phyloP scores from a whole-genome alignment of 371 early-diverging fungal genomes.

The Mortierella sp. region DNA sequence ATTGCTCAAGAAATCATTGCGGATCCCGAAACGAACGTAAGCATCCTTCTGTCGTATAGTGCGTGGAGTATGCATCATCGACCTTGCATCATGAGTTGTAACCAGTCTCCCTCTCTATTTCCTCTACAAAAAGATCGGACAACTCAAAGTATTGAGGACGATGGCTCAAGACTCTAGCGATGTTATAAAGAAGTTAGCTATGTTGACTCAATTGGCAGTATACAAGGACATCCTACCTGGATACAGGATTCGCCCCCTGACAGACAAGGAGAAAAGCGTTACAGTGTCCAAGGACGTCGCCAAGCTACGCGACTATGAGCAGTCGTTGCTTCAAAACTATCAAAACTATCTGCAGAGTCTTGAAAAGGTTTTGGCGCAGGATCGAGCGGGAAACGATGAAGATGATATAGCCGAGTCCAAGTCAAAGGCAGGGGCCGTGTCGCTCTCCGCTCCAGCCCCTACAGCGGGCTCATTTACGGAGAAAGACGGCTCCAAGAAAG shows the following conservation, averaged over 20 bases:
- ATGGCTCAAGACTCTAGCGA: conserved; percentile 67
- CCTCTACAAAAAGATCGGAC: conserved; percentile 56
- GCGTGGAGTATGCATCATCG: too few relatives aligned
- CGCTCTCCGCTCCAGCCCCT: conserved; percentile 53
- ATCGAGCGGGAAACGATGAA: conserved; percentile 44
- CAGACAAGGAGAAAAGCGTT: conserved; percentile 78
- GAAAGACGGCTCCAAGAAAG: conserved; percentile 43
- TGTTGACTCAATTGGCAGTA: conserved; percentile 89
- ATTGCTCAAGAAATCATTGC: conserved; percentile 79
- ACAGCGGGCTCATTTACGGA: conserved; percentile 19
- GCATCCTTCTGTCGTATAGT: background rate
- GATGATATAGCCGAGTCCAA: conserved; percentile 25
- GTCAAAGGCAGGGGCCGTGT: conserved; percentile 23
- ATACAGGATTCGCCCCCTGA: conserved; percentile 91
- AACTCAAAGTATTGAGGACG: conserved; percentile 69
- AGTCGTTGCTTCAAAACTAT: conserved; percentile 81
- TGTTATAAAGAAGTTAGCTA: conserved; percentile 74
- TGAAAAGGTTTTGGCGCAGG: conserved; percentile 56
- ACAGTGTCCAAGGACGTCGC: conserved; percentile 92
- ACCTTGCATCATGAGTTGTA: too few relatives aligned
- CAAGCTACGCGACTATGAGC: conserved; percentile 86
- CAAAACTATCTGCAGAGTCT: conserved; percentile 84
- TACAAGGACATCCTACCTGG: conserved; percentile 95
- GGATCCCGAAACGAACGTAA: conserved; percentile 81
- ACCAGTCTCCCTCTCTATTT: background rate